phyloP scores from a whole-genome alignment of 805 yeast species.

The Limtongia smithiae region DNA sequence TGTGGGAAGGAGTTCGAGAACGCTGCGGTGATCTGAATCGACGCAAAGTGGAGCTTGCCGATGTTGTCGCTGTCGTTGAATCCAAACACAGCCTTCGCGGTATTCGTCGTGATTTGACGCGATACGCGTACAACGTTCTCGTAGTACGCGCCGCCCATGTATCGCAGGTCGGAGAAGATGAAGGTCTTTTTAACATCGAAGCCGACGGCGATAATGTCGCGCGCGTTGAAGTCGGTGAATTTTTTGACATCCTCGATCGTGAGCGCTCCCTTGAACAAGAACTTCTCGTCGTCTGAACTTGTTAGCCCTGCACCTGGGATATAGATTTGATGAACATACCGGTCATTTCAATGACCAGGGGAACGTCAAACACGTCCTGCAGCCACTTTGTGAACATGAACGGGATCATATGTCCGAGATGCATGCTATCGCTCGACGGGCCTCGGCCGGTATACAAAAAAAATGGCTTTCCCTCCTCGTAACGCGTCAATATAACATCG shows the following conservation, averaged over 20 bases:
- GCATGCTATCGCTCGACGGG: slow-evolving; percentile 91
- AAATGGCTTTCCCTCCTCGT: slow-evolving; percentile 93
- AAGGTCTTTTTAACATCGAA: slow-evolving; percentile 93
- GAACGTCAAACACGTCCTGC: slow-evolving; percentile 96
- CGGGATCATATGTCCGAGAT: slow-evolving; percentile 95
- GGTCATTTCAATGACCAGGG: slow-evolving; percentile 73
- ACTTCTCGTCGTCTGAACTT: slow-evolving; percentile 97
- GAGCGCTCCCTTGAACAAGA: slow-evolving; percentile 84
- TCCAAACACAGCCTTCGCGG: slow-evolving; percentile 95
- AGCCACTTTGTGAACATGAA: slow-evolving; percentile 95
- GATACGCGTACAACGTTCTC: slow-evolving; percentile 91
- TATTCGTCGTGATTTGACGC: slow-evolving; percentile 93
- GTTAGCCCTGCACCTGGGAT: too few relatives aligned
- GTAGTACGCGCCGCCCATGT: slow-evolving; percentile 91
- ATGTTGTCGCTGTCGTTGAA: slow-evolving; percentile 92
- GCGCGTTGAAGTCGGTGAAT: slow-evolving; percentile 78
- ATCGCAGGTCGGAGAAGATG: slow-evolving; percentile 85
- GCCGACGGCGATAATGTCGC: slow-evolving; percentile 90
- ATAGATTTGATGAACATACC: slow-evolving; percentile 16
- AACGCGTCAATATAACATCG: slow-evolving; percentile 69
- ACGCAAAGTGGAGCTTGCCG: slow-evolving; percentile 92
- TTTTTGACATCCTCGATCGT: slow-evolving; percentile 82
- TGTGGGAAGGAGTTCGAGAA: slow-evolving; percentile 96
- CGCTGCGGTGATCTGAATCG: slow-evolving; percentile 92
- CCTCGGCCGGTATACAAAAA: slow-evolving; percentile 97